Base-by-base conservation (phyloP, 2,329 filamentous ascomycete genomes). In the Alternaria angustiovoidea region DNA sequence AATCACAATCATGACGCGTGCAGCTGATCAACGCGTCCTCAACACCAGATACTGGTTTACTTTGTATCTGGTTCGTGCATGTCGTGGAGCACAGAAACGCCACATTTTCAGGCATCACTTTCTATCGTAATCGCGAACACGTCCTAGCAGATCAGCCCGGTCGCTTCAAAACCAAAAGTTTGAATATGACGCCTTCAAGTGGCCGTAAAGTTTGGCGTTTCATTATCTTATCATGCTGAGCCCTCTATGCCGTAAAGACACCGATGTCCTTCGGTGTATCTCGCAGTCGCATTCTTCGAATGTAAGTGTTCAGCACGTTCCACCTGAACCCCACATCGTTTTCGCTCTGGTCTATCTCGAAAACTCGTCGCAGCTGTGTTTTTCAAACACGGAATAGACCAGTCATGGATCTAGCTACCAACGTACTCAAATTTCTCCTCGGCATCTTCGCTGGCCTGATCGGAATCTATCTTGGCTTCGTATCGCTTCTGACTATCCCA, bases 401-500 rank as follows among this genome's bases (percentile, higher is more conserved):
- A 12, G 11, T 12, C 30, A 32, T 32, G 30, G 11, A 32, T 9
- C 3, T 66, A 20, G 57, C 51, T 49, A 59, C 60, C 9, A 54
- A 61, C 12, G 46, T 74, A n/a, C 41, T 73, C 24, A 71, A 65
- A 44, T 63, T 63, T 16, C 63, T 75, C 4, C 56, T 71, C 32
- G 62, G 65, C 47, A 69, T 63, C 4, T n/a, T 72, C 16, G 67
- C 54, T 16, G 64, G 65, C 3, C 48, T 71, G 7, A 41, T 69
- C 8, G 69, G 64, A 16, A 30, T 66, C 20, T 85, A 85, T 61
- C 71, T 79, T n/a, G 70, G 67, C 12, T 79, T 85, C 36, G 73
- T 86, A 1, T 78, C 78, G 2, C 75, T 85, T 3, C 78, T 86
- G 42, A 82, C 81, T 0, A 74, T 81, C 16, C 78, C 81, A 9